Evolutionary conservation across 257 asterid genomes (phyloP).

Genomic region (Linaria vulgaris): DNA sequence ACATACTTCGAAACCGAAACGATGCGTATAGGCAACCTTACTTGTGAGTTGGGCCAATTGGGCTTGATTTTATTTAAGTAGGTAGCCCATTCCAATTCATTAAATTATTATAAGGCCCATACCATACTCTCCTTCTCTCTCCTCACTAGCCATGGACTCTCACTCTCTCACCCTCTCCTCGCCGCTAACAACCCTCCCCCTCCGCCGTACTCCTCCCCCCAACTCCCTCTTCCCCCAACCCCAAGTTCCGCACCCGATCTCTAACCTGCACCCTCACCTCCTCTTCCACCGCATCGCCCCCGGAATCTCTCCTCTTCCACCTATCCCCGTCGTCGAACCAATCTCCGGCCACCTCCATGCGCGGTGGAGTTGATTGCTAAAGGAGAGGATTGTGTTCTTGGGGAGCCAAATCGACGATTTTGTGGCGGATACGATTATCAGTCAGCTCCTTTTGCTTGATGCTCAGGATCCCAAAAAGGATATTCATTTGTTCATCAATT

Average conservation of each 20-base stretch:
- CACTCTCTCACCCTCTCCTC: conserved; percentile 67
- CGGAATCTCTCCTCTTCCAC: conserved; percentile 36
- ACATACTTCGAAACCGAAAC: too few relatives aligned
- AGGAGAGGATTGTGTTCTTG: conserved; percentile 88
- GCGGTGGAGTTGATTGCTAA: conserved; percentile 80
- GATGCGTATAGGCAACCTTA: too few relatives aligned
- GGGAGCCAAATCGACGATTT: conserved; percentile 76
- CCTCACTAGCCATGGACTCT: conserved; percentile 48
- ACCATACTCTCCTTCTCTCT: background rate
- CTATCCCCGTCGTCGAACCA: conserved; percentile 46
- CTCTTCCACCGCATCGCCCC: conserved; percentile 31
- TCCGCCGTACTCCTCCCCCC: background rate
- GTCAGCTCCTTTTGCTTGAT: conserved; percentile 84
- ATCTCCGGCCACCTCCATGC: conserved; percentile 59
- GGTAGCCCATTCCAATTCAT: too few relatives aligned
- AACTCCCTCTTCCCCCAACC: conserved; percentile 17
- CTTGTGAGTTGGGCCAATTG: too few relatives aligned
- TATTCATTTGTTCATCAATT: conserved; percentile 83
- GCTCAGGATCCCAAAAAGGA: conserved; percentile 83
- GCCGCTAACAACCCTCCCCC: conserved; percentile 36
- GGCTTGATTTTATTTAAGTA: too few relatives aligned
- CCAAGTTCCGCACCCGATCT: conserved; percentile 24
- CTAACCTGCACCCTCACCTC: conserved; percentile 49
- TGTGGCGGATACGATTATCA: conserved; percentile 81
- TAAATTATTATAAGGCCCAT: background rate